Percentiles rank a stretch among this genome's conserved stretches.
These are phyloP conservation scores for Trichoderma orchidacearum DNA, from an alignment of 495 filamentous ascomycete species.

Conservation along the genomic window DNA sequence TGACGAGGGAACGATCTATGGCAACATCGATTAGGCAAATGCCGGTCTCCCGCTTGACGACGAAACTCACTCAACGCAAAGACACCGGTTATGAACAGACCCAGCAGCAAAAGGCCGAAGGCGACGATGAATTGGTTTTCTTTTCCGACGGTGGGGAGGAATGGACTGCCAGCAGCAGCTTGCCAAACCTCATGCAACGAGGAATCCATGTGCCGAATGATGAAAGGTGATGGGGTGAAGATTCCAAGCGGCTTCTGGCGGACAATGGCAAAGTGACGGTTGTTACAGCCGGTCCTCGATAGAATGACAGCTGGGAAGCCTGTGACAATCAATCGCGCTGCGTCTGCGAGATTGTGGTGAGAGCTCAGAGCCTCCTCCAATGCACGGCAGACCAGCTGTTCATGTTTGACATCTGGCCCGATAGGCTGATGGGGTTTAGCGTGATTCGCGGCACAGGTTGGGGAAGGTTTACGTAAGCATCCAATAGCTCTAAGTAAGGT, in stretches of 20 bases:
- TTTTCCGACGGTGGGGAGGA: constrained; percentile 68
- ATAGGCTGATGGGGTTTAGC: not conserved
- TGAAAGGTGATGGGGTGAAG: not conserved
- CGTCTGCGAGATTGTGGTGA: not conserved
- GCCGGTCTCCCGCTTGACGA: not conserved
- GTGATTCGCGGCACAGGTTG: not conserved
- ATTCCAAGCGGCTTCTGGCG: not conserved
- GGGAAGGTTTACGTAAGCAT: not conserved
- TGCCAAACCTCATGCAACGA: constrained; percentile 84
- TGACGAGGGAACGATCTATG: constrained; percentile 77
- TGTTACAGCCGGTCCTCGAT: not conserved
- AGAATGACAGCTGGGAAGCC: not conserved
- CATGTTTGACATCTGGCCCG: not conserved
- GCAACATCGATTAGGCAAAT: not conserved
- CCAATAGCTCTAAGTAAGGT: too few relatives aligned
- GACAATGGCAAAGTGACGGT: not conserved
- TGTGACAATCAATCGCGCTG: not conserved
- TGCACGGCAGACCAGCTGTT: not conserved
- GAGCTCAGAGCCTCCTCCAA: not conserved
- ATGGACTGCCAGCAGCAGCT: constrained; percentile 71
- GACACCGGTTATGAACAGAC: constrained; percentile 50
- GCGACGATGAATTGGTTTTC: constrained; percentile 71
- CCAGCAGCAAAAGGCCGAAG: constrained; percentile 59
- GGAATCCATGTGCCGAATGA: constrained; percentile 38
- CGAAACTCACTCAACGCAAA: constrained; percentile 67